A percentile compares a stretch with the other conserved stretches of the same genome.
Conservation (phyloP, 148 eudicot species). For the Camellia sinensis region DNA sequence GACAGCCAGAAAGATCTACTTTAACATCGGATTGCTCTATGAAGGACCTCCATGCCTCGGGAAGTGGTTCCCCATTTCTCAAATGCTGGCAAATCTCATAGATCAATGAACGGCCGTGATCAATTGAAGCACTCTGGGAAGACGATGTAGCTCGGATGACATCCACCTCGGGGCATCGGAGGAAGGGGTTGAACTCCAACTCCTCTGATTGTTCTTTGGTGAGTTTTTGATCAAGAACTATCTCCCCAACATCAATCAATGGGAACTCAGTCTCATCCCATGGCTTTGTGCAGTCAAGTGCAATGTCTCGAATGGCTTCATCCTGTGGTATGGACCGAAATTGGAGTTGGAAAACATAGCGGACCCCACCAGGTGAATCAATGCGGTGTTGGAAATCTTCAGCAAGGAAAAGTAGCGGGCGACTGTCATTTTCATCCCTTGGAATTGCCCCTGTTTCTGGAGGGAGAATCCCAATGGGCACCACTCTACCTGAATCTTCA, state of each 20-base stretch:
- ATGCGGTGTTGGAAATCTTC: constrained; percentile 42
- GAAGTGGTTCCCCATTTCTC: constrained; percentile 45
- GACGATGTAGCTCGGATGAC: constrained; percentile 45
- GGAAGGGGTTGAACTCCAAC: constrained; percentile 44
- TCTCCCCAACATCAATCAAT: constrained; percentile 39
- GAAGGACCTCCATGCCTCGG: constrained; percentile 42
- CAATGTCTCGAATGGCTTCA: constrained; percentile 27
- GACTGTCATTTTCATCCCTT: constrained; percentile 33
- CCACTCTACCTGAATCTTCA: constrained; percentile 42
- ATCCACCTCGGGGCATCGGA: constrained; percentile 39
- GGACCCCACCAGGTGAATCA: constrained; percentile 35
- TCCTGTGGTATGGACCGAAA: constrained; percentile 31
- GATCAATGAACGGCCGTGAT: constrained; percentile 49
- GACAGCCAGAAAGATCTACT: constrained; percentile 49
- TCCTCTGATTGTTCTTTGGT: constrained; percentile 32
- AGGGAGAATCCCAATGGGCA: constrained; percentile 42
- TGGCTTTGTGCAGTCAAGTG: constrained; percentile 51
- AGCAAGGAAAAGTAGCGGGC: constrained; percentile 51
- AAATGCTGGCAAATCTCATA: constrained; percentile 50
- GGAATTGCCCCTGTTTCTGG: constrained; percentile 62
- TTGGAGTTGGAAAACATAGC: constrained; percentile 42
- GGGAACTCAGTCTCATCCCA: constrained; percentile 47
- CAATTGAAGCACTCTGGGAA: constrained; percentile 51
- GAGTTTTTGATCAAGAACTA: constrained; percentile 31
- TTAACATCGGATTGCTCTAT: constrained; percentile 47